phyloP scores from a whole-genome alignment of 306 rosid species.

The Cyclanthera cordifolia region DNA sequence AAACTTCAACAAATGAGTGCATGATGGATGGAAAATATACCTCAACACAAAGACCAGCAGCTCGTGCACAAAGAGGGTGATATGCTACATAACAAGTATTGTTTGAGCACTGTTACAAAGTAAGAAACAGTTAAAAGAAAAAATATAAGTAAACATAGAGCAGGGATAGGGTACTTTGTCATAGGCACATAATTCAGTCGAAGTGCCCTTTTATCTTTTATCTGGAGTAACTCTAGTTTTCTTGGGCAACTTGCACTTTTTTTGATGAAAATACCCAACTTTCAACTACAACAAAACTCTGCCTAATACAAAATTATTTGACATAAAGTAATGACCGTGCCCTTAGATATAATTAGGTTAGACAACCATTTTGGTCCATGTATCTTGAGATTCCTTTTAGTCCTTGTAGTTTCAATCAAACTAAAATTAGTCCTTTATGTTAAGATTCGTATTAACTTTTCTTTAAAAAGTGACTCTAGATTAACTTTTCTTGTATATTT shows the following conservation, averaged over 20 bases:
- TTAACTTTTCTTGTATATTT: too few species aligned
- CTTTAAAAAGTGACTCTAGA: too few species aligned
- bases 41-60: constrained; percentile 99
- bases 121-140: constrained; percentile 9
- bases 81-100: constrained; percentile 84
- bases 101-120: constrained; percentile 71
- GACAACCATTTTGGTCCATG: too few species aligned
- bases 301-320: background rate
- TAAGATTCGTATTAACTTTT: too few species aligned
- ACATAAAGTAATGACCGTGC: background rate
- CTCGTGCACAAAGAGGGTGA: constrained; percentile 99
- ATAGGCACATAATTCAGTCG: background rate
- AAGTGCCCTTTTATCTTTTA: background rate
- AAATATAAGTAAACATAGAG: background rate
- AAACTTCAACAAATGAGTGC: background rate
- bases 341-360: background rate
- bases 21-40: constrained; percentile 28
- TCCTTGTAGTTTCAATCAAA: too few species aligned
- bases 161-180: background rate
- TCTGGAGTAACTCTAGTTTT: background rate
- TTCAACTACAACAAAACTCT: background rate
- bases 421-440: too few species aligned
- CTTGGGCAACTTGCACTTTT: background rate
- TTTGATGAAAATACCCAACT: too few species aligned
- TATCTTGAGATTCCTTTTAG: too few species aligned